phyloP scores from a whole-genome alignment of 2,329 filamentous ascomycete species.

The Monosporascus sp. region DNA sequence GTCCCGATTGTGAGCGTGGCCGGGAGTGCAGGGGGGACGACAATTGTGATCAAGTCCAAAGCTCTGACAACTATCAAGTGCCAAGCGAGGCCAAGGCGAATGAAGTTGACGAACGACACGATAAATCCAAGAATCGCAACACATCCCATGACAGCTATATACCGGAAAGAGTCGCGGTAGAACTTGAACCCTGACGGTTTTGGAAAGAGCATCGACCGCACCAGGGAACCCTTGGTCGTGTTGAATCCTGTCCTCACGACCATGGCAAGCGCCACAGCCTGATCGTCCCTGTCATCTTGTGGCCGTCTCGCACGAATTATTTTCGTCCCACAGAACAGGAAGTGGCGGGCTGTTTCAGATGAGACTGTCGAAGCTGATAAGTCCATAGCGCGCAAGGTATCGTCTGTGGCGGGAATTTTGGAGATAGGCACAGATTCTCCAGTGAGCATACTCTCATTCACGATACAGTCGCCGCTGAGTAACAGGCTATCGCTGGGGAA shows the following conservation, averaged over 20 bases:
- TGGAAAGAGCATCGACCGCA: slow-evolving; percentile 96
- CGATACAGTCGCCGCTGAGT: slow-evolving; percentile 90
- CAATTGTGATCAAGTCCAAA: slow-evolving; percentile 93
- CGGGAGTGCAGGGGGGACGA: slow-evolving; percentile 89
- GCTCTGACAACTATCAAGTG: slow-evolving; percentile 88
- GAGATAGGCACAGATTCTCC: slow-evolving; percentile 96
- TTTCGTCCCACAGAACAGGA: slow-evolving; percentile 92
- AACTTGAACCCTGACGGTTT: slow-evolving; percentile 99
- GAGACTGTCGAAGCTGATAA: slow-evolving; percentile 76
- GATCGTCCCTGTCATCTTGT: slow-evolving; percentile 77
- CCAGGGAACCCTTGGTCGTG: slow-evolving; percentile 91
- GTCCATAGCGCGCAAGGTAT: slow-evolving; percentile 70
- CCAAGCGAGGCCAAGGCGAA: slow-evolving; percentile 78
- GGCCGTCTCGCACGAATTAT: slow-evolving; percentile 86
- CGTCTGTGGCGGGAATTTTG: slow-evolving; percentile 78
- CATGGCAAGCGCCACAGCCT: slow-evolving; percentile 86
- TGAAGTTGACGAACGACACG: slow-evolving; percentile 88
- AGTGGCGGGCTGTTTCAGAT: slow-evolving; percentile 78
- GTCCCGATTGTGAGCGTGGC: slow-evolving; percentile 95
- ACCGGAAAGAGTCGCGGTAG: slow-evolving; percentile 94
- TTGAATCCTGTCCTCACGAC: slow-evolving; percentile 94
- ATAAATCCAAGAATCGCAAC: slow-evolving; percentile 84
- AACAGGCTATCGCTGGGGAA: slow-evolving; percentile 91
- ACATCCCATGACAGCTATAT: slow-evolving; percentile 92
- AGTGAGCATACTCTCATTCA: slow-evolving; percentile 99